Percentiles rank a stretch among this genome's conserved stretches.
These are phyloP conservation scores for Penicillium desertorum DNA, from an alignment of 495 filamentous ascomycete species.

Conservation along the genomic window DNA sequence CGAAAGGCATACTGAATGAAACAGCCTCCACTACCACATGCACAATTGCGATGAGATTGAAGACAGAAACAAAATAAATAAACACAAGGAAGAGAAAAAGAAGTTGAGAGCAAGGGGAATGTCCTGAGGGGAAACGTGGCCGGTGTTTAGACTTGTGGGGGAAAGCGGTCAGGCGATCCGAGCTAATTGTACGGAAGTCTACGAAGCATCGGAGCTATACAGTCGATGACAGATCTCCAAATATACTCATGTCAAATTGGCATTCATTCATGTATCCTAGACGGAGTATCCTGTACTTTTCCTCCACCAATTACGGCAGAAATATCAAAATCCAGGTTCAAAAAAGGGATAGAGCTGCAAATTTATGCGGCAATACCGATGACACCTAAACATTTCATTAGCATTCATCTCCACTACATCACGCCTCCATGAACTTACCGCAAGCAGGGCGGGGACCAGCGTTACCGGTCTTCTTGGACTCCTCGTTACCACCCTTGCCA, in stretches of 20 bases:
- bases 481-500: slow-evolving; percentile 81
- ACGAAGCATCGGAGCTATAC: neutral
- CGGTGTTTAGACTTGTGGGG: slow-evolving; percentile 31
- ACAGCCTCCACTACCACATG: slow-evolving; percentile 21
- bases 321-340: slow-evolving; percentile 16
- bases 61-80: slow-evolving; percentile 16
- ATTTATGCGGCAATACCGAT: slow-evolving; percentile 76
- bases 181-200: slow-evolving; percentile 1
- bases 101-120: slow-evolving; percentile 18
- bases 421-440: slow-evolving; percentile 54
- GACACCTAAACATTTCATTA: slow-evolving; percentile 55
- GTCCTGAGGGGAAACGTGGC: slow-evolving; percentile 32
- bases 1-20: slow-evolving; percentile 43
- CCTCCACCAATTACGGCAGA: slow-evolving; percentile 16
- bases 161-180: slow-evolving; percentile 30
- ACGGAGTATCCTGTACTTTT: slow-evolving; percentile 29
- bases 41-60: slow-evolving; percentile 17
- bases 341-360: slow-evolving; percentile 13
- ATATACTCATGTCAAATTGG: slow-evolving; percentile 12
- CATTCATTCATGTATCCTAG: slow-evolving; percentile 31
- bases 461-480: slow-evolving; percentile 97
- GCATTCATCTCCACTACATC: slow-evolving; percentile 2
- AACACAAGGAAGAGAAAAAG: slow-evolving; percentile 20
- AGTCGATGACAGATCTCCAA: slow-evolving; percentile 4
- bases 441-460: slow-evolving; percentile 90